These are phyloP conservation scores for Alternaria brassicae DNA, from an alignment of 2,329 filamentous ascomycete species.

Conservation along the genomic window DNA sequence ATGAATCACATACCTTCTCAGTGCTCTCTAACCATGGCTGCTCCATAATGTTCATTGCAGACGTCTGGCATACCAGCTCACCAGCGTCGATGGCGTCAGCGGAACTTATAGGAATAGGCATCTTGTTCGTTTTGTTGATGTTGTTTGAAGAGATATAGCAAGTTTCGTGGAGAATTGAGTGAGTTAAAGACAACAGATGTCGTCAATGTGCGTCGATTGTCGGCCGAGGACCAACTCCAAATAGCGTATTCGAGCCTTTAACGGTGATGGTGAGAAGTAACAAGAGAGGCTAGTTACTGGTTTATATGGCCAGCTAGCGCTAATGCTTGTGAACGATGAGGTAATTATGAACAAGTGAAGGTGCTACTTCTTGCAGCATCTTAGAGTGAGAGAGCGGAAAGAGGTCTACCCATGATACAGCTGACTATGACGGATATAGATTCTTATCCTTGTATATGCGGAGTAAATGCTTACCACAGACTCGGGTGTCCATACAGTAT, in stretches of 20 bases:
- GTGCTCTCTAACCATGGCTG: constrained; percentile 10
- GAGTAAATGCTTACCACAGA: background rate
- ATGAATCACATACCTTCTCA: constrained; percentile 2
- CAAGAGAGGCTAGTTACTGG: background rate
- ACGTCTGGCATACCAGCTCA: constrained; percentile 5
- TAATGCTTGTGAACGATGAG: background rate
- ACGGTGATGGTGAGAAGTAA: background rate
- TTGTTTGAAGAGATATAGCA: background rate
- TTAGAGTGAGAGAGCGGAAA: background rate
- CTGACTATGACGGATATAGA: background rate
- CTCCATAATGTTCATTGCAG: background rate
- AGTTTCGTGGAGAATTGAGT: background rate
- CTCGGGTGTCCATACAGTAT: background rate
- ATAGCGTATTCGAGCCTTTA: too few relatives aligned
- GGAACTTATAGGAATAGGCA: background rate
- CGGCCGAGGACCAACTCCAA: background rate
- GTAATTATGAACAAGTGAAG: background rate
- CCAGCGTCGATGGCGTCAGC: background rate
- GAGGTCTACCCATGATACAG: background rate
- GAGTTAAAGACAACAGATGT: background rate
- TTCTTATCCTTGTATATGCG: background rate
- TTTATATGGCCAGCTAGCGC: background rate
- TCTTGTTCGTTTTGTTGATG: background rate
- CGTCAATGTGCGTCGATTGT: background rate
- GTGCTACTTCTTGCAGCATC: background rate